Percentiles rank a stretch among this genome's conserved stretches.
These are phyloP conservation scores for Grosmannia clavigera DNA, from an alignment of 2,329 filamentous ascomycete species.

Conservation along the genomic window DNA sequence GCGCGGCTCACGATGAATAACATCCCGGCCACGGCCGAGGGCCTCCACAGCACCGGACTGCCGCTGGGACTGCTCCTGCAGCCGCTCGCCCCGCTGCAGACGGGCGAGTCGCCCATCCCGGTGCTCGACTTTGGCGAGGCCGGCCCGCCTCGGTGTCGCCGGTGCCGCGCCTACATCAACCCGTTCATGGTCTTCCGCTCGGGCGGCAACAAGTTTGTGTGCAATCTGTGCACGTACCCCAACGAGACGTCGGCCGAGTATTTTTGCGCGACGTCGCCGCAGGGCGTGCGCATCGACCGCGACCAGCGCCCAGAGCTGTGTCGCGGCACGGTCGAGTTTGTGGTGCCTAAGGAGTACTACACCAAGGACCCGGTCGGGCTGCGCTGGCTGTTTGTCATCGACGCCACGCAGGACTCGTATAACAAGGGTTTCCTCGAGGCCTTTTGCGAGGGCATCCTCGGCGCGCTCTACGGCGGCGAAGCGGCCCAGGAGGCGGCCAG, in stretches of 20 bases:
- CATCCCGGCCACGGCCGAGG: conserved; percentile 73
- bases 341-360: conserved; percentile 98
- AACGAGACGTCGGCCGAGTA: conserved; percentile 91
- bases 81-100: conserved; percentile 69
- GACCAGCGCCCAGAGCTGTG: conserved; percentile 81
- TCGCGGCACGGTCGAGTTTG: conserved; percentile 86
- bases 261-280: conserved; percentile 79
- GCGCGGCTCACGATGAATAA: conserved; percentile 86
- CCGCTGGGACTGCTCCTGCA: conserved; percentile 83
- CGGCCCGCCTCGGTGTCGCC: conserved; percentile 80
- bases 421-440: conserved; percentile 85
- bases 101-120: conserved; percentile 77
- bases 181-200: conserved; percentile 97
- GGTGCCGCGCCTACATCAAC: conserved; percentile 95
- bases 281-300: conserved; percentile 77
- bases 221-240: conserved; percentile 94
- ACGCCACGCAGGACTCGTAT: conserved; percentile 82
- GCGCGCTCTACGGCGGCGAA: conserved; percentile 68
- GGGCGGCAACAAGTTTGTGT: conserved; percentile 92
- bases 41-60: conserved; percentile 65
- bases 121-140: conserved; percentile 88
- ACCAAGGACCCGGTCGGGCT: conserved; percentile 83
- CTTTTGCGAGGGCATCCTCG: conserved; percentile 78
- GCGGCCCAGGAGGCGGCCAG: conserved; percentile 38
- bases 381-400: conserved; percentile 81